A percentile compares a stretch with the other conserved stretches of the same genome.
Evolutionary conservation across 768 basidiomycete genomes (phyloP).

Genomic region (Mycena polygramma): DNA sequence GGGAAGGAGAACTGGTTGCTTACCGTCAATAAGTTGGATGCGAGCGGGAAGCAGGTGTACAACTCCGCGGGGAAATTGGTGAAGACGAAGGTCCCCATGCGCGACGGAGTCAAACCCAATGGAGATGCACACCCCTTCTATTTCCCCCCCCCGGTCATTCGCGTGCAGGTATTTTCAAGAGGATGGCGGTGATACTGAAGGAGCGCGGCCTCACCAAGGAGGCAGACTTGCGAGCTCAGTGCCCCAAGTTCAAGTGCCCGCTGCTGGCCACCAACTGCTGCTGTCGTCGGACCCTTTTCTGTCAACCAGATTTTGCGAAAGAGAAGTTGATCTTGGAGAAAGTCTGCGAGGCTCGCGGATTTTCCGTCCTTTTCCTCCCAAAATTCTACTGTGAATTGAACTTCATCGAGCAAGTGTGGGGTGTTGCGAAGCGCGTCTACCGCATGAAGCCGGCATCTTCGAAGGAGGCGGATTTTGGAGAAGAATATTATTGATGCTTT

Average conservation of each 20-base stretch:
- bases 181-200: slow-evolving; percentile 35
- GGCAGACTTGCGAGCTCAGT: slow-evolving; percentile 42
- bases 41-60: slow-evolving; percentile 42
- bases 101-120: slow-evolving; percentile 38
- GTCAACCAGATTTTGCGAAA: slow-evolving; percentile 44
- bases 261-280: slow-evolving; percentile 44
- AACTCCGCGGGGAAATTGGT: slow-evolving; percentile 40
- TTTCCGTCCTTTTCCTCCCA: slow-evolving; percentile 41
- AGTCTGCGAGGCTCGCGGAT: slow-evolving; percentile 37
- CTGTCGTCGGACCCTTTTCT: slow-evolving; percentile 41
- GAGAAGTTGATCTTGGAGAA: slow-evolving; percentile 43
- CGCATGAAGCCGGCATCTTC: slow-evolving; percentile 30
- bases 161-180: slow-evolving; percentile 42
- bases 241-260: slow-evolving; percentile 46
- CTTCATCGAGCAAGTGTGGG: slow-evolving; percentile 47
- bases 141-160: slow-evolving; percentile 45
- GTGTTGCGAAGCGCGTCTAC: slow-evolving; percentile 42
- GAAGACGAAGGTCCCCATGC: slow-evolving; percentile 50
- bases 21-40: slow-evolving; percentile 32
- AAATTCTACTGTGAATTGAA: slow-evolving; percentile 32
- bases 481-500: slow-evolving; percentile 13
- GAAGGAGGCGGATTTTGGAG: background rate
- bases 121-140: slow-evolving; percentile 48
- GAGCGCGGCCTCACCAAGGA: slow-evolving; percentile 39
- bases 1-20: slow-evolving; percentile 42